Evolutionary conservation across 2,329 filamentous ascomycete genomes (phyloP), one percentile per base, ranked within the genome.

Genomic region (Colletotrichum sp.): DNA sequence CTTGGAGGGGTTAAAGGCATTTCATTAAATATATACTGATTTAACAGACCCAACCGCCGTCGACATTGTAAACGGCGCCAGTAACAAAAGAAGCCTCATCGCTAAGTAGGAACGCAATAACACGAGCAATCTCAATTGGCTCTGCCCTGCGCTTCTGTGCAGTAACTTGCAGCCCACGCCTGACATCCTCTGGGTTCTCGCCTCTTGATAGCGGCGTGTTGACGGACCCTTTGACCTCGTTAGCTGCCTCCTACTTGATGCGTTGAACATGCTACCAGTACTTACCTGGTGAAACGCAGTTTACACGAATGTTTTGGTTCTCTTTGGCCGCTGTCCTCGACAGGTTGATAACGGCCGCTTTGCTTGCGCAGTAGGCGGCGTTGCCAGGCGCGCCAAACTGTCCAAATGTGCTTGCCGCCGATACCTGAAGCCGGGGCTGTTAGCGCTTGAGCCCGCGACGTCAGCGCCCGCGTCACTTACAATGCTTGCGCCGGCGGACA

Each of bases 401-500:
- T 0, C 88, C 88, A 9, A 85, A 85, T 13, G 83, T 81, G 75
- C 85, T 87, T 11, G 84, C 79, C n/a, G 86, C 84, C 78, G 48
- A 83, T 78, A 4, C 82, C 82, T 80, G 48, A 25, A 44, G 22
- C 44, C 16, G n/a, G 63, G 13, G 15, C 22, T 6, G 25, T 66
- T 48, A 66, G 36, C 25, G 32, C 22, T 34, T 44, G 13, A 22
- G 60, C 39, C 15, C 6, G n/a, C 6, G 19, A 25, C 32, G 2
- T 57, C 82, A 80, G 16, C 82, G 80, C 63, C 90, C 89, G 36
- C 87, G 55, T 87, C 90, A 32, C 87, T 84, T 32, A 90, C 88
- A 68, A 90, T 86, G 78, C 86, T 87, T 0, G 85, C 87, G 28
- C 82, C 78, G 13, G 82, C 79, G 28, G 78, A 79, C 73, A 90